Base-by-base conservation (phyloP, 495 filamentous ascomycete species). In the Trypethelium eluteriae region DNA sequence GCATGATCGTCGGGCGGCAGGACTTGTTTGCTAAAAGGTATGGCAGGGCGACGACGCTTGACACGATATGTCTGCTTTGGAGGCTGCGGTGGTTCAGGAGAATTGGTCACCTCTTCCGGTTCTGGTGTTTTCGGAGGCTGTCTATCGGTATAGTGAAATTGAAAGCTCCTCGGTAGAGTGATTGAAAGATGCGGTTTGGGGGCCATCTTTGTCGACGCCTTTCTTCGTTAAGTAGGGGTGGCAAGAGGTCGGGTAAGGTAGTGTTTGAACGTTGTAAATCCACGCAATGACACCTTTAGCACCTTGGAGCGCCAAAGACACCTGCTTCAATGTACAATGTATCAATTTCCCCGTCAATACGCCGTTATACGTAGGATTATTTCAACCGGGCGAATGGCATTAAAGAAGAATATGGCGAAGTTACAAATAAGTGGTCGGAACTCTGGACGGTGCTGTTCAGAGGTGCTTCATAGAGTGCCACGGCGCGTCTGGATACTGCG, bases 141-240 rank as follows among this genome's bases (percentile, higher is more conserved):
- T 63, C 77, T 75, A 70, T 79, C 78, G 34, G 76, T 73, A 62
- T 83, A 85, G 74, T 85, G 80, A 69, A 86, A 87, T 35, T 80
- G 83, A 74, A 88, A 88, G 75, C 84, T 85, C 62, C 85, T 82
- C 34, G 86, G 86, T 39, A 89, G 81, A 14, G 85, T 87, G 66
- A 85, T 85, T 69, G 85, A 88, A 38, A 87, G 77, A 59, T 81
- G 77, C 10, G 81, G 81, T 66, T 80, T 81, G 25, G 68, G 63
- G 2, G 70, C 53, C 53, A 59, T 59, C 36, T 59, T 36, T 10
- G 36, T 9, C 34, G 14, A 36, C 5, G 53, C 36, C 32, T 36
- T 35, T 10, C 32, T 4, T 35, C 53, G 25, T 14, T 36, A 36
- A 35, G 1, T 18, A 59, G 18, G 53, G 6, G 36, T 7, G 7